A percentile compares a stretch with the other conserved stretches of the same genome.
Evolutionary conservation across 352 stramenopile genomes (phyloP).

Genomic region (Phytophthora pistaciae): DNA sequence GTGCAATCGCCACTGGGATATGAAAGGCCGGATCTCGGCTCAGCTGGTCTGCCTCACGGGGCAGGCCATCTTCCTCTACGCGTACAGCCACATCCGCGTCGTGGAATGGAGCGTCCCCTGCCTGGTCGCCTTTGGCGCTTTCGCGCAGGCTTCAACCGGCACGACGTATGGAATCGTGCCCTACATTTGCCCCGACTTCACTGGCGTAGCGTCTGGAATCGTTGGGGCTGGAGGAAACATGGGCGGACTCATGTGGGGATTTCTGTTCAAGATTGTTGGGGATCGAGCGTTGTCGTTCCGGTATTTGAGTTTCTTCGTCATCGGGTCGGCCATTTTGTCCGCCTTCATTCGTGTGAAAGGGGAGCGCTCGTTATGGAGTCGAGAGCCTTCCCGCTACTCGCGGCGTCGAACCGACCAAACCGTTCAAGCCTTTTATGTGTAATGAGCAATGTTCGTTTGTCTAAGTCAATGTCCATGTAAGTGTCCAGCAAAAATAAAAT

Average conservation of each 20-base stretch:
- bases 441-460: no score
- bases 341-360: constrained; percentile 29
- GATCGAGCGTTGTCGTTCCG: constrained; percentile 42
- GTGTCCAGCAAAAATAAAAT: no score
- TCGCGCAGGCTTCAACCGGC: constrained; percentile 63
- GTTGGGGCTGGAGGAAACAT: constrained; percentile 65
- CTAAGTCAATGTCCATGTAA: no score
- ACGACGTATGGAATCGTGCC: constrained; percentile 73
- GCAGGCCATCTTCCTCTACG: constrained; percentile 83
- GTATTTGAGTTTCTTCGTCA: constrained; percentile 58
- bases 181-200: constrained; percentile 53
- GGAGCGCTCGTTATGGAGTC: constrained; percentile 39
- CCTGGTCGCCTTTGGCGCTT: constrained; percentile 90
- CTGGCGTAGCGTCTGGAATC: constrained; percentile 56
- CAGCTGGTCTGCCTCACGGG: constrained; percentile 79
- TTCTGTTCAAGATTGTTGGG: constrained; percentile 58
- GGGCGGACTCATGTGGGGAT: constrained; percentile 56
- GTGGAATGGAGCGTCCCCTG: constrained; percentile 68
- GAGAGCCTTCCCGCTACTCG: constrained; percentile 17
- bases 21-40: constrained; percentile 85
- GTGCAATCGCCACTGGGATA: constrained; percentile 76
- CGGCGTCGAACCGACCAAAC: constrained; percentile 22
- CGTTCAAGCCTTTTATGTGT: constrained; percentile 37
- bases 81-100: constrained; percentile 78
- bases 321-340: constrained; percentile 23